A percentile compares a stretch with the other conserved stretches of the same genome.
Conservation (phyloP, 2,329 filamentous ascomycete species). For the Berkeleyomyces basicola region DNA sequence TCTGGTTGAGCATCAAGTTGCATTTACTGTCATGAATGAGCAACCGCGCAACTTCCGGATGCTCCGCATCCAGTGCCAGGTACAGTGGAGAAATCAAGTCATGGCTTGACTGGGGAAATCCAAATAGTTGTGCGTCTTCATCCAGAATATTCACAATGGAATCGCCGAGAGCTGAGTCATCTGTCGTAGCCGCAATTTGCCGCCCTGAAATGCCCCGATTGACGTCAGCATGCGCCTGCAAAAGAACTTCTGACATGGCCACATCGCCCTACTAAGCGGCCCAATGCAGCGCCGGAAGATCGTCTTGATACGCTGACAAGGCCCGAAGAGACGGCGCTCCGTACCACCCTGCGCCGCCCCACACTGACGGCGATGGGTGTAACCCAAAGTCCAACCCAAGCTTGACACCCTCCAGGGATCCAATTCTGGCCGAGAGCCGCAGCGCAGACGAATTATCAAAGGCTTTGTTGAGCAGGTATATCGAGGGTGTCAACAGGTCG, state of each 20-base stretch:
- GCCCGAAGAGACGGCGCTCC: conserved; percentile 4
- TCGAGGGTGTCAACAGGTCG: background rate
- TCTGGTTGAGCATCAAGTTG: conserved; percentile 3
- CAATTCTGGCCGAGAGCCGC: conserved; percentile 3
- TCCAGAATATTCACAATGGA: conserved; percentile 1
- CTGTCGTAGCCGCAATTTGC: background rate
- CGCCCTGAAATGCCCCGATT: background rate
- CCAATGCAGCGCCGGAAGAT: conserved; percentile 9
- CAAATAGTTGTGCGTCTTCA: conserved; percentile 6
- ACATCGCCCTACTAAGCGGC: conserved; percentile 5
- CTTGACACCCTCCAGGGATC: conserved; percentile 3
- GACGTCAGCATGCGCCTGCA: conserved; percentile 1
- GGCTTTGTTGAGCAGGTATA: conserved; percentile 8
- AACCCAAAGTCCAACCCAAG: background rate
- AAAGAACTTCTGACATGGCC: background rate
- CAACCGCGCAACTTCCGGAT: background rate
- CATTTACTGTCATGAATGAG: background rate
- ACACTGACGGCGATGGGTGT: background rate
- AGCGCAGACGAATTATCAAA: conserved; percentile 9
- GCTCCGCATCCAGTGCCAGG: conserved; percentile 6
- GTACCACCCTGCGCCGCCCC: conserved; percentile 2
- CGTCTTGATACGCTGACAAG: background rate
- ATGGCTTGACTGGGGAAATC: background rate
- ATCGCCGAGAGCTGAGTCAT: background rate
- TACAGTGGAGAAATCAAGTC: conserved; percentile 7